A percentile compares a stretch with the other conserved stretches of the same genome.
Evolutionary conservation across 306 rosid species (phyloP).

Genomic region (Trichosanthes cucumerina): DNA sequence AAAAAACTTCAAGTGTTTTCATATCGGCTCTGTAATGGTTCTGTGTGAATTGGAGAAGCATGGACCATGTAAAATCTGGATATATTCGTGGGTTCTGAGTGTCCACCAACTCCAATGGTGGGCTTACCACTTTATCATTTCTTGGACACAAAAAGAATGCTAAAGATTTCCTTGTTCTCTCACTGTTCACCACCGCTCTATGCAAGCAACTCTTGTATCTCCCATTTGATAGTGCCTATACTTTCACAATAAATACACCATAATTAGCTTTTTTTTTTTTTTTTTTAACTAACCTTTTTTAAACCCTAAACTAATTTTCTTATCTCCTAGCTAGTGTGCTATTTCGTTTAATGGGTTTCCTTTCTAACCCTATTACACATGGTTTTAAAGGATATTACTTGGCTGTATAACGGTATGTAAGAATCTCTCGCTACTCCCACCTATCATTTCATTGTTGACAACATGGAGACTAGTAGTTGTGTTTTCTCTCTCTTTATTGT

Average conservation of each 20-base stretch:
- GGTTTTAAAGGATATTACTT: too few species aligned
- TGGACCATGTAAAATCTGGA: conserved; percentile 97
- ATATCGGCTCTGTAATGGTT: conserved; percentile 85
- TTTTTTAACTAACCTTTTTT: too few species aligned
- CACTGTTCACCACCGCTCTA: conserved; percentile 88
- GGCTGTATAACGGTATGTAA: too few species aligned
- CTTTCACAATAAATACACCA: not conserved
- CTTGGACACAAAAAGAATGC: conserved; percentile 91
- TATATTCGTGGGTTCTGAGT: conserved; percentile 41
- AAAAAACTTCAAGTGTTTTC: conserved; percentile 67
- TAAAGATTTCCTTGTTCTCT: conserved; percentile 65
- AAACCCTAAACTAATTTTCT: too few species aligned
- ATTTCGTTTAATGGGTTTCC: too few species aligned
- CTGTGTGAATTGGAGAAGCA: conserved; percentile 73
- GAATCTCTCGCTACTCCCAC: too few species aligned
- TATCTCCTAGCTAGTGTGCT: too few species aligned
- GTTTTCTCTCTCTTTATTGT: too few species aligned
- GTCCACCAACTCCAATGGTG: conserved; percentile 67
- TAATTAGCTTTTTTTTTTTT: too few species aligned
- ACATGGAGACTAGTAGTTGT: too few species aligned
- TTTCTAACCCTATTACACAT: not conserved
- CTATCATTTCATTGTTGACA: too few species aligned
- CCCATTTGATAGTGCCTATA: conserved; percentile 80
- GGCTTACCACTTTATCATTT: conserved; percentile 64
- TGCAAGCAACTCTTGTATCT: conserved; percentile 91